Base-by-base conservation (phyloP, 495 filamentous ascomycete species). In the Filosporella fistucella region DNA sequence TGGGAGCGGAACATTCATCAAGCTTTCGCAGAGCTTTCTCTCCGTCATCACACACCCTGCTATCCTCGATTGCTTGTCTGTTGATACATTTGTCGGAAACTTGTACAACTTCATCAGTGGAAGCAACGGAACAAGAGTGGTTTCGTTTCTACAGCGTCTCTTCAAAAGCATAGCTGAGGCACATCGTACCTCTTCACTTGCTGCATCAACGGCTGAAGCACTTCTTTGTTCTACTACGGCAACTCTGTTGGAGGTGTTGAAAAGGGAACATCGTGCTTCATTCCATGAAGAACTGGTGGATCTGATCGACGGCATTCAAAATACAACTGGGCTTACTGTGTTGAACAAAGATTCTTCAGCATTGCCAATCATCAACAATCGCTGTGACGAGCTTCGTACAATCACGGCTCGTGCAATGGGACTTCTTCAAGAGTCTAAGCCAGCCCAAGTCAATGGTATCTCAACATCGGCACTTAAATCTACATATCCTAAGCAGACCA, bases 51-150 rank as follows among this genome's bases (percentile, higher is more conserved):
- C 54, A 21, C 54, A 56, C 24, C 33, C 26, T 14, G 37, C 42
- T 20, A 13, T 51, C n/a, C 28, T 56, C 23, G 42, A 56, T 26
- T 52, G 54, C 24, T 33, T 56, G 13, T 44, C 54, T 26, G 38
- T 56, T 8, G 49, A 56, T 33, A 56, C 42, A 5, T 33, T 36
- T 20, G 55, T 57, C 5, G 41, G 46, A 53, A 24, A 18, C 22
- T 30, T 57, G 25, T 57, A 57, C 35, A 50, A 45, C 30, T 54
- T 54, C 30, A 41, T 57, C 18, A 36, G 35, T 47, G 46, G 55
- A n/a, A 45, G 18, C 35, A 50, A 54, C 35, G 50, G 55, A 6
- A 35, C 45, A 9, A 35, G 51, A 47, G 55, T 23, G n/a, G 24
- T 57, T 39, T 28, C 40, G 5, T 54, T 57, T 24, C 42, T 57